Base-by-base conservation (phyloP, 371 early-diverging fungal genomes). In the Actinomucor elegans region DNA sequence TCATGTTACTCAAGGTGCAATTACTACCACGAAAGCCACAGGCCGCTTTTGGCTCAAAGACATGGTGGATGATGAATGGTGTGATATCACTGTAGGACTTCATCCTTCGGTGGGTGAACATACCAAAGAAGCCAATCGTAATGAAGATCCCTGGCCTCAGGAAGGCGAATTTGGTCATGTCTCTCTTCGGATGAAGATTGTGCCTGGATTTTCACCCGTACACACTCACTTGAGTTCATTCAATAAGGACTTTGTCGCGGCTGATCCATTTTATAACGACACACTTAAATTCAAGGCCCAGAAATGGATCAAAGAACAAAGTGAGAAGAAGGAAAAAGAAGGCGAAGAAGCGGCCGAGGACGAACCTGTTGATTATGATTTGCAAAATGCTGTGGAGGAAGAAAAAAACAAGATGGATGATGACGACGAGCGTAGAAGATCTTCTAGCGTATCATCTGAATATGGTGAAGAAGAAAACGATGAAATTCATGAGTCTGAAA, bases 11-110 rank as follows among this genome's bases (percentile, higher is more conserved):
- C 65, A 71, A 53, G 65, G 72, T 0, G 24, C 54, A 0, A n/a
- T 75, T 2, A 37, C 48, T 1, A 29, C 46, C 10, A 49, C 52
- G 8, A 69, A 61, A n/a, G 57, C 63, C 7, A 64, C 67, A 4
- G 75, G 71, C 14, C 59, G 69, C n/a, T 41, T 69, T 24, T 75
- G 75, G 75, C 38, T 75, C 11, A 68, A 68, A 11, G 37, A 64
- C 6, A 46, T 67, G 14, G 33, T 38, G 0, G 71, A 75, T 23
- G 34, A 65, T 17, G 69, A 71, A 29, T 69, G 69, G 64, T 60
- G 64, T 31, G 65, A 75, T 36, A 33, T 61, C 10, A 29, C 41
- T 1, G 28, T 75, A 0, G 72, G 67, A 8, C 46, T 75, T 3
- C 59, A 64, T 20, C 17, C 37, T 0, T 27, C 59, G 9, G 3